phyloP scores from a whole-genome alignment of 192 early-diverging fungal species.

The Rhizophagus clarus region DNA sequence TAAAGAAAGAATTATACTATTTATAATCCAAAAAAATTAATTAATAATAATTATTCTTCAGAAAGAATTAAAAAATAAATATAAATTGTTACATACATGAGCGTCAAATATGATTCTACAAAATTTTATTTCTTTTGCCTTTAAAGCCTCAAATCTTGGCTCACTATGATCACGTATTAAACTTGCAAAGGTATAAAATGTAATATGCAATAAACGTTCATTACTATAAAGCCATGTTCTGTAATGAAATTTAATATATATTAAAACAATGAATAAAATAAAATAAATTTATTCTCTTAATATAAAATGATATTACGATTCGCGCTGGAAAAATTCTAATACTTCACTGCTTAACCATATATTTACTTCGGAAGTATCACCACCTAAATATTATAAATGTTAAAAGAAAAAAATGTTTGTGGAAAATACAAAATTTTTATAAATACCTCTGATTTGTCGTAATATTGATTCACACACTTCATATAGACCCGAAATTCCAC shows the following conservation, averaged over 20 bases:
- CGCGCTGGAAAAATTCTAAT: neutral
- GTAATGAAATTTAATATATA: neutral
- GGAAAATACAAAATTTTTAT: neutral
- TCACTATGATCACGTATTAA: neutral
- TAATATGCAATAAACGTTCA: slow-evolving; percentile 6
- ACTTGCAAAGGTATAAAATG: slow-evolving; percentile 21
- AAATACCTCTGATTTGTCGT: slow-evolving; percentile 15
- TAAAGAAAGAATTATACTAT: slow-evolving; percentile 2
- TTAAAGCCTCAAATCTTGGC: neutral
- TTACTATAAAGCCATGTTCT: slow-evolving; percentile 6
- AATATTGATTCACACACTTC: neutral
- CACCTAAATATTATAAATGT: neutral
- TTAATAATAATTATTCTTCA: neutral
- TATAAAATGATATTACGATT: neutral
- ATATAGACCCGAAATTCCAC: neutral
- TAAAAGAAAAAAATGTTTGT: neutral
- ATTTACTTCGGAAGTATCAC: slow-evolving; percentile 5
- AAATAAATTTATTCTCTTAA: neutral
- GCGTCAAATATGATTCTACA: neutral
- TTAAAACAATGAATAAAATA: neutral
- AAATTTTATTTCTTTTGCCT: neutral
- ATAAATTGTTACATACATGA: neutral
- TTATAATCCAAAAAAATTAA: neutral
- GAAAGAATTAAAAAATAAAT: neutral
- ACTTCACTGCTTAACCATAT: slow-evolving; percentile 2